phyloP scores from a whole-genome alignment of 2,329 filamentous ascomycete genomes.

The Pyricularia grisea region DNA sequence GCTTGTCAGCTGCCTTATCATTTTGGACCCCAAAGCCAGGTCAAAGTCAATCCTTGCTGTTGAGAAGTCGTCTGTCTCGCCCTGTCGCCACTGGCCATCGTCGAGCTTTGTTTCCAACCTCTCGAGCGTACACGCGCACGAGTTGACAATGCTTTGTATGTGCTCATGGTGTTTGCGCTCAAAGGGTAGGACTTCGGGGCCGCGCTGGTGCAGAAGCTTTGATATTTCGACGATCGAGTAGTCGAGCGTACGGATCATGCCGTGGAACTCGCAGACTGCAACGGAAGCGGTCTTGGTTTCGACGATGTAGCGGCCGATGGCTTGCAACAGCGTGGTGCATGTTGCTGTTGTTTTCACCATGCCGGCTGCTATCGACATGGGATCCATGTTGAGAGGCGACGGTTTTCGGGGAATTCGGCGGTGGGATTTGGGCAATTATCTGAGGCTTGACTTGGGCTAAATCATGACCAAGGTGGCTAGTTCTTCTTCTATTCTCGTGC shows the following conservation, averaged over 20 bases:
- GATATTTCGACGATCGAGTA: neutral
- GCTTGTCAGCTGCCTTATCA: conserved; percentile 1
- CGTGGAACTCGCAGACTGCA: neutral
- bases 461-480: neutral
- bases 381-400: neutral
- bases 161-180: conserved; percentile 4
- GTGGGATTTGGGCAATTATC: neutral
- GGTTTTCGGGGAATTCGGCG: neutral
- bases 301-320: neutral
- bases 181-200: conserved; percentile 1
- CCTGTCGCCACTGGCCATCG: neutral
- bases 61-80: neutral
- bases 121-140: neutral
- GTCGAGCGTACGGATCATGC: neutral
- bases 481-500: neutral
- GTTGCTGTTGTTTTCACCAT: neutral
- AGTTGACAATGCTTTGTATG: neutral
- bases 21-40: neutral
- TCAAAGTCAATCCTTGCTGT: neutral
- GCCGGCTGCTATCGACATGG: neutral
- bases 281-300: neutral
- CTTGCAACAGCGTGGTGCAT: neutral
- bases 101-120: neutral
- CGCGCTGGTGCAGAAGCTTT: neutral
- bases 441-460: neutral